Evolutionary conservation across 805 yeast species (phyloP).

Genomic region (Zygosaccharomyces gambellarensis): DNA sequence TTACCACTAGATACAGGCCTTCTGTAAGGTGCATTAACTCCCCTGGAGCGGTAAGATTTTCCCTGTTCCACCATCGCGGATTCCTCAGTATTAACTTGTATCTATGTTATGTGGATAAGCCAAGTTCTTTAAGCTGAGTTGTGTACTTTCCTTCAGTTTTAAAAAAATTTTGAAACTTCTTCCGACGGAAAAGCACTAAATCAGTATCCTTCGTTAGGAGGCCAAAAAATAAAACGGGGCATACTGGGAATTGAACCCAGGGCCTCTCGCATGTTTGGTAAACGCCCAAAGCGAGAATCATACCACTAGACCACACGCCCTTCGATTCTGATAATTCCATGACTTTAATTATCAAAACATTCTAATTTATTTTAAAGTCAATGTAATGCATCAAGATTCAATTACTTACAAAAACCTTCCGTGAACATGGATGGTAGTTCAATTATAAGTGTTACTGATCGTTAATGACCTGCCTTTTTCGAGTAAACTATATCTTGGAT

Average conservation of each 20-base stretch:
- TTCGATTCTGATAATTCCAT: neutral
- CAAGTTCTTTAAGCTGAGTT: neutral
- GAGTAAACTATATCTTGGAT: no score
- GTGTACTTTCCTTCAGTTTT: no score
- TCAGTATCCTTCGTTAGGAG: no score
- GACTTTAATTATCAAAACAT: no score
- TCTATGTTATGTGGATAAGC: no score
- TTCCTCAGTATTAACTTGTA: neutral
- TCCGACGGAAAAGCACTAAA: neutral
- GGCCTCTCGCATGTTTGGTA: conserved; percentile 42
- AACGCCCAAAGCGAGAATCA: conserved; percentile 38
- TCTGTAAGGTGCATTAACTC: conserved; percentile 19
- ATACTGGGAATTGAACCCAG: conserved; percentile 51
- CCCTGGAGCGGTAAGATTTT: conserved; percentile 7
- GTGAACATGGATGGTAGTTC: no score
- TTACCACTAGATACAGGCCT: conserved; percentile 10
- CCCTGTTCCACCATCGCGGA: conserved; percentile 11
- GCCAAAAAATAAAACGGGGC: conserved; percentile 21
- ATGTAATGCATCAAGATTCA: no score
- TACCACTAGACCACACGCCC: conserved; percentile 41
- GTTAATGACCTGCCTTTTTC: no score
- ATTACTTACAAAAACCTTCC: no score
- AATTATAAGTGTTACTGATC: no score
- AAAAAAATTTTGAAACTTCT: neutral
- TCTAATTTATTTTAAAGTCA: no score